Conservation (phyloP, 257 asterid species). For the Ehretia macrophylla region DNA sequence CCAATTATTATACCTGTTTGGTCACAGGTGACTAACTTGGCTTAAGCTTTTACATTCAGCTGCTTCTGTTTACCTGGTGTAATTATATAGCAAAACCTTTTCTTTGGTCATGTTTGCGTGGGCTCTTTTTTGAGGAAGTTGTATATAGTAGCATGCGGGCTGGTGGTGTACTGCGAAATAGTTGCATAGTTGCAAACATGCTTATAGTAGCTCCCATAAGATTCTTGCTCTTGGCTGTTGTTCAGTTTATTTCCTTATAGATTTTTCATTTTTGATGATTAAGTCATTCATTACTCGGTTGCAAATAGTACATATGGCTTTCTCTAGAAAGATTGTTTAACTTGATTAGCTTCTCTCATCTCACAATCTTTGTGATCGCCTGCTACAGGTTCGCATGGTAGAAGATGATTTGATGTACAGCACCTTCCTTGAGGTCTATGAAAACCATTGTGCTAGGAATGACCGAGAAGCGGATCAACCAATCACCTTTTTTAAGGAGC, state of each 20-base stretch:
- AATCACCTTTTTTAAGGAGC: constrained; percentile 87
- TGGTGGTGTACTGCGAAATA: no score
- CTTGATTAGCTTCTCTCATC: constrained; percentile 1
- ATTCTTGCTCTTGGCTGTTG: neutral
- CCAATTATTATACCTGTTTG: constrained; percentile 98
- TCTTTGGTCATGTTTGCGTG: neutral
- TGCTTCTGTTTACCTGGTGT: neutral
- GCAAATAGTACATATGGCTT: neutral
- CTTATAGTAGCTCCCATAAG: no score
- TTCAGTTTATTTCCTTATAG: no score
- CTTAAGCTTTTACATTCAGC: neutral
- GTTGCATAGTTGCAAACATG: no score
- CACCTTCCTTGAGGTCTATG: constrained; percentile 97
- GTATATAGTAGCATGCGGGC: no score
- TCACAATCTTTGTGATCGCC: constrained; percentile 5
- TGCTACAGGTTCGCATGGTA: constrained; percentile 87
- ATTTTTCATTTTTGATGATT: neutral
- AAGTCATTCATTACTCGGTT: neutral
- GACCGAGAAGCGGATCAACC: constrained; percentile 92
- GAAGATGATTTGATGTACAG: constrained; percentile 97
- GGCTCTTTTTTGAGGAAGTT: neutral
- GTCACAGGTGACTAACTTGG: constrained; percentile 74
- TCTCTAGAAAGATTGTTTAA: neutral
- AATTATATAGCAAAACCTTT: no score
- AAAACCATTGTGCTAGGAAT: constrained; percentile 95